phyloP scores from a whole-genome alignment of 2,329 filamentous ascomycete species.

The Ceratocystis smalleyi region DNA sequence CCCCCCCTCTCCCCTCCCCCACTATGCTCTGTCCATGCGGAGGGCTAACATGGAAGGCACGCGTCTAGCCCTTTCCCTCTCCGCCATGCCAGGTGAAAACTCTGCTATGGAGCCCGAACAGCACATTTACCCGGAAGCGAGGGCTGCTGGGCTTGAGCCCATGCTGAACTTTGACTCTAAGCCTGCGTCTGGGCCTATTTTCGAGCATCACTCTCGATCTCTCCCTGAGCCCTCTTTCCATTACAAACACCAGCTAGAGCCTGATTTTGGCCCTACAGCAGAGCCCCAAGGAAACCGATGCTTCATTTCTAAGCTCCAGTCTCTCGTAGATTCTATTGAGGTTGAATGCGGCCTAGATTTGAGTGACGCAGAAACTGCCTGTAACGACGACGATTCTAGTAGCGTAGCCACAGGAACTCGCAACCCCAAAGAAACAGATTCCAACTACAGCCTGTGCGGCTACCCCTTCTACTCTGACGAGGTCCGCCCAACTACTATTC shows the following conservation, averaged over 20 bases:
- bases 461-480: slow-evolving; percentile 2
- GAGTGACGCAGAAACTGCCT: not conserved
- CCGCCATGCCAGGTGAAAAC: not conserved
- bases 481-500: not conserved
- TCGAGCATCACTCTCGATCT: not conserved
- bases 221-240: not conserved
- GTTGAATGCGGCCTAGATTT: not conserved
- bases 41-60: not conserved
- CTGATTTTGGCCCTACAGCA: not conserved
- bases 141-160: too few relatives aligned
- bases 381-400: not conserved
- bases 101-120: not conserved
- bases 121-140: not conserved
- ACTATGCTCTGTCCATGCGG: not conserved
- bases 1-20: not conserved
- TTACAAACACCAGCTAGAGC: not conserved
- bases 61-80: not conserved
- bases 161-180: not conserved
- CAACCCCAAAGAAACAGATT: not conserved
- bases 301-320: not conserved
- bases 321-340: slow-evolving; percentile 1
- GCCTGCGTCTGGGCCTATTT: not conserved
- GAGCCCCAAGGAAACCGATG: not conserved
- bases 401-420: not conserved
- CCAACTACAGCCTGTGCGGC: not conserved